Conservation (phyloP, 139 green algal species). For the Closterium sp. region DNA sequence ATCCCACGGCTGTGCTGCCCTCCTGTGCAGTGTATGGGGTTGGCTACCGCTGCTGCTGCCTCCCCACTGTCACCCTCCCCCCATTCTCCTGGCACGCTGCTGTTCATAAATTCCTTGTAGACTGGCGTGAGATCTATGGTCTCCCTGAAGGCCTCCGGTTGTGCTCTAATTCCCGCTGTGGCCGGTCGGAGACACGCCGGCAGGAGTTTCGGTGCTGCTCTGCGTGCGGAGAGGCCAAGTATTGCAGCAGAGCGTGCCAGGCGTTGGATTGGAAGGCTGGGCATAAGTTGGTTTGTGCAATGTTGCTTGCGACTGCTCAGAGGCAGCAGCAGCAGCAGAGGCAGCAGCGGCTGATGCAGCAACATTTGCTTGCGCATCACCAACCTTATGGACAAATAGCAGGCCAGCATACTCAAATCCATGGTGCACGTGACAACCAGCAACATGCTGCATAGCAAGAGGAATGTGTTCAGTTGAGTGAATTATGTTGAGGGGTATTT, state of each 20-base stretch:
- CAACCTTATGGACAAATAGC: neutral
- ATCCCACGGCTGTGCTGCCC: neutral
- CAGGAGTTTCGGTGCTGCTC: slow-evolving; percentile 53
- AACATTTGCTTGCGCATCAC: neutral
- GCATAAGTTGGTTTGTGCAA: slow-evolving; percentile 39
- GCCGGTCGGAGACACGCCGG: slow-evolving; percentile 36
- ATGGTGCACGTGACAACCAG: neutral
- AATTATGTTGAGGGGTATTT: no score
- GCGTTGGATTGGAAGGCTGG: slow-evolving; percentile 23
- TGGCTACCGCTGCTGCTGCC: neutral
- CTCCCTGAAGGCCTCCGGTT: slow-evolving; percentile 10
- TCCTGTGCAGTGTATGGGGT: neutral
- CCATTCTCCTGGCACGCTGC: neutral
- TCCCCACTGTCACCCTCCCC: neutral
- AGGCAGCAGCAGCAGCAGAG: neutral
- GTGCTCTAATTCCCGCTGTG: slow-evolving; percentile 39
- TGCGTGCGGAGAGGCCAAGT: slow-evolving; percentile 33
- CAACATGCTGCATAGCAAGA: neutral
- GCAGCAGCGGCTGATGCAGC: neutral
- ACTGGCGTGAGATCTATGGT: neutral
- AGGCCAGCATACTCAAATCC: neutral
- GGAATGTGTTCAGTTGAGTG: no score
- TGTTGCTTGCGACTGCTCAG: neutral
- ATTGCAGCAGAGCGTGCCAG: slow-evolving; percentile 49
- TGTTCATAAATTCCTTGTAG: slow-evolving; percentile 10